Base-by-base conservation (phyloP, 1,139 yeast genomes). In the Blastobotrys malaysiensis region DNA sequence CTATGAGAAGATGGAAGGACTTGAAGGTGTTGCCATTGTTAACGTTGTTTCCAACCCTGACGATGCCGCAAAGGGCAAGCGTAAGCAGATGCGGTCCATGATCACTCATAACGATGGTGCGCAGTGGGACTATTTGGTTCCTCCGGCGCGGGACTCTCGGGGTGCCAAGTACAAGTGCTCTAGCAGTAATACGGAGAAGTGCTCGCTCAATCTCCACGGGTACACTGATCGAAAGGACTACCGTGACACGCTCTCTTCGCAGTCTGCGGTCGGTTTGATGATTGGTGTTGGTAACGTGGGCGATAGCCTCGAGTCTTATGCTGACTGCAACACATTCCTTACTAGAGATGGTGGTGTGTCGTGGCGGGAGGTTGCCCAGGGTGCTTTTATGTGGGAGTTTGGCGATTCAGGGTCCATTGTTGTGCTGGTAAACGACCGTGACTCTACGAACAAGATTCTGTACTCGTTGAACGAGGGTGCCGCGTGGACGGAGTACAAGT, bases 271-370 rank as follows among this genome's bases (percentile, higher is more conserved):
- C 16, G 99, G 99, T 0, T 70, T 90, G 68, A 72, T 93, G 76
- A 77, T 93, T 59, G 98, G 88, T 13, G 82, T 86, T 16, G 99
- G 99, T 43, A 90, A 87, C 67, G 97, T 90, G 48, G 99, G 99
- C 4, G 81, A 78, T 36, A 63, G 65, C 18, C 73, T 93, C 56
- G 71, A 73, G 2, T 69, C 82, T 0, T 69, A 71, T 14, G 77
- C 78, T 9, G 79, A 82, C 36, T 78, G 85, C 0, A 75, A 87
- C 2, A 88, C 97, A 0, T 93, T 82, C 62, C 71, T 93, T 59
- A 84, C 96, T 13, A 74, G 77, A 5, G 97, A 95, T 71, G 99
- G 95, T 2, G 99, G 99, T 48, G 71, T 83, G 3, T 79, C 91
- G 1, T 93, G 99, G 99, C 81, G 70, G 54, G 96, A 89, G 69